phyloP scores from a whole-genome alignment of 2,329 filamentous ascomycete genomes.

The Zymoseptoria passerinii region DNA sequence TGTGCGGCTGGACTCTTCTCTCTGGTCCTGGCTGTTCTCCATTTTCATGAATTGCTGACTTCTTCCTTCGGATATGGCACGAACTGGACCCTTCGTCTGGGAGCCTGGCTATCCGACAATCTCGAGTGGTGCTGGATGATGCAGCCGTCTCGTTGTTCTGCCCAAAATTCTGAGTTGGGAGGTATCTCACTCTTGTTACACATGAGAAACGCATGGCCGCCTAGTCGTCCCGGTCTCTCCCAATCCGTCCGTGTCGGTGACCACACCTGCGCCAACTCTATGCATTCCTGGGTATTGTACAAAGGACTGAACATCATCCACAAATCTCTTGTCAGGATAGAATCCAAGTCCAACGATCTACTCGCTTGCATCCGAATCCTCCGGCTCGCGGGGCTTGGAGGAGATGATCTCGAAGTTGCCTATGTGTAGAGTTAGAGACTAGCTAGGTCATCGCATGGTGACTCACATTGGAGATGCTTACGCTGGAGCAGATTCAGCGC shows the following conservation, averaged over 20 bases:
- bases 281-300: conserved; percentile 6
- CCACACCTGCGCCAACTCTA: conserved; percentile 2
- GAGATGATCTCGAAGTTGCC: conserved; percentile 43
- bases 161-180: conserved; percentile 4
- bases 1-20: neutral
- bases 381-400: neutral
- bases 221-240: neutral
- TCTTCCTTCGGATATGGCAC: neutral
- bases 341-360: neutral
- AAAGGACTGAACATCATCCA: conserved; percentile 1
- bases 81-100: neutral
- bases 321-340: neutral
- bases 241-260: neutral
- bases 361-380: neutral
- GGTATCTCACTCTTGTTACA: conserved; percentile 5
- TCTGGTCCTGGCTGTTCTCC: neutral
- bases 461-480: conserved; percentile 41
- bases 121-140: neutral
- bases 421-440: conserved; percentile 19
- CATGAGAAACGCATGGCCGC: conserved; percentile 1
- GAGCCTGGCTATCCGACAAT: neutral
- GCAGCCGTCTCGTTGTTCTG: neutral
- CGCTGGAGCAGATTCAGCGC: conserved; percentile 68
- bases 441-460: neutral
- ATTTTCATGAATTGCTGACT: neutral